Evolutionary conservation across 805 yeast species (phyloP).

Genomic region (Deakozyma indianensis): DNA sequence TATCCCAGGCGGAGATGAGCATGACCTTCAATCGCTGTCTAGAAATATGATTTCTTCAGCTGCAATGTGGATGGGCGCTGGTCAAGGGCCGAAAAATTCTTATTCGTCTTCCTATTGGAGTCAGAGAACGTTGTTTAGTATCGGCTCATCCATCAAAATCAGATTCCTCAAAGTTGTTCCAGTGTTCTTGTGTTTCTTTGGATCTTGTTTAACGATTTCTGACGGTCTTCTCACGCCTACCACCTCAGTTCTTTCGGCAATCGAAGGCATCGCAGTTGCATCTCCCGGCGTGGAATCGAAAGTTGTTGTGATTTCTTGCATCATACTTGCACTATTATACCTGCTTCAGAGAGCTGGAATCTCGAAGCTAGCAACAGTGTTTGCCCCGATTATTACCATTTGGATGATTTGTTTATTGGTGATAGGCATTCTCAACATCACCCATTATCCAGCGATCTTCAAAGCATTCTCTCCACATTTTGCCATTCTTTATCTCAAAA

Average conservation of each 20-base stretch:
- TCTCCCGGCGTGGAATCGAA: conserved; percentile 27
- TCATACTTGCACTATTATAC: conserved; percentile 31
- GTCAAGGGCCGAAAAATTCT: not conserved
- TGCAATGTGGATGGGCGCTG: conserved; percentile 1
- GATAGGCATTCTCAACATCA: conserved; percentile 34
- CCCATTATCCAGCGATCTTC: conserved; percentile 29
- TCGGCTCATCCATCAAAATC: not conserved
- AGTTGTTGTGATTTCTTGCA: conserved; percentile 34
- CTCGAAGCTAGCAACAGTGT: conserved; percentile 29
- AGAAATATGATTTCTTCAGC: conserved; percentile 25
- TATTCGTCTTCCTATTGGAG: not conserved
- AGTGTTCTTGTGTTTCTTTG: conserved; percentile 29
- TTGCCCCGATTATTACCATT: conserved; percentile 39
- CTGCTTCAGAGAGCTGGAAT: conserved; percentile 37
- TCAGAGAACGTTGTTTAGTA: not conserved
- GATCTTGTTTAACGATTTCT: conserved; percentile 42
- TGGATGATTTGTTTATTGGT: conserved; percentile 35
- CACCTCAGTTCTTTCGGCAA: conserved; percentile 43
- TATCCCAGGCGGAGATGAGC: conserved; percentile 23
- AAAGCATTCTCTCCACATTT: conserved; percentile 36
- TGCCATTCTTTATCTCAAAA: conserved; percentile 31
- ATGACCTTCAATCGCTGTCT: conserved; percentile 21
- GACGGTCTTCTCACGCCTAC: conserved; percentile 54
- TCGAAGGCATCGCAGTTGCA: conserved; percentile 42
- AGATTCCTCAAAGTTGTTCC: conserved; percentile 18